Conservation (phyloP, 2,329 filamentous ascomycete genomes). For the Endocalyx cinctus region DNA sequence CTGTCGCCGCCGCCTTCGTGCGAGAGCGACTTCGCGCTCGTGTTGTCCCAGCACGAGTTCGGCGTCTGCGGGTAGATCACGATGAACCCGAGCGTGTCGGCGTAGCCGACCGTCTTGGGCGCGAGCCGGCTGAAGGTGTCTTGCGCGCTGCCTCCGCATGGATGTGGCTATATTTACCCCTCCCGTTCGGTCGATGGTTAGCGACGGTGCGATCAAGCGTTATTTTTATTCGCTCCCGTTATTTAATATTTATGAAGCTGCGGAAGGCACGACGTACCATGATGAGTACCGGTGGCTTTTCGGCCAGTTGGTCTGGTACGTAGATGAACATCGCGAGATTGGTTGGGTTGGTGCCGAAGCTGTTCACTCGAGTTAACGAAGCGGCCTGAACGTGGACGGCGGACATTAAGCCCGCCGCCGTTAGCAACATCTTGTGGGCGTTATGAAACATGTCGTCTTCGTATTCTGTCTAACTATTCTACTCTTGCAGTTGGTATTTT, state of each 20-base stretch:
- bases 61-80: conserved; percentile 50
- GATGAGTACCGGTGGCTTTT: neutral
- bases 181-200: neutral
- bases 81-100: conserved; percentile 31
- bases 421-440: too few relatives aligned
- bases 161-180: neutral
- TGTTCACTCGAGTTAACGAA: neutral
- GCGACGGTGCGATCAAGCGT: neutral
- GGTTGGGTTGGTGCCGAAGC: neutral
- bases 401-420: neutral
- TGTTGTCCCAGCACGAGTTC: conserved; percentile 55
- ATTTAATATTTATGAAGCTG: too few relatives aligned
- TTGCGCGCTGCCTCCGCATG: neutral
- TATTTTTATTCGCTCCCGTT: neutral
- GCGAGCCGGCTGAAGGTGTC: neutral
- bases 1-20: conserved; percentile 31
- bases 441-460: too few relatives aligned
- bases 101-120: neutral
- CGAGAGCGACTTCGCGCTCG: conserved; percentile 34
- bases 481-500: too few relatives aligned
- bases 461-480: too few relatives aligned
- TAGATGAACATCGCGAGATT: neutral
- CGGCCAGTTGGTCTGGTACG: neutral
- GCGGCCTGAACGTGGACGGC: neutral
- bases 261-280: neutral